phyloP scores from a whole-genome alignment of 1,284 basidiomycete species.

The Athelia psychrophila region DNA sequence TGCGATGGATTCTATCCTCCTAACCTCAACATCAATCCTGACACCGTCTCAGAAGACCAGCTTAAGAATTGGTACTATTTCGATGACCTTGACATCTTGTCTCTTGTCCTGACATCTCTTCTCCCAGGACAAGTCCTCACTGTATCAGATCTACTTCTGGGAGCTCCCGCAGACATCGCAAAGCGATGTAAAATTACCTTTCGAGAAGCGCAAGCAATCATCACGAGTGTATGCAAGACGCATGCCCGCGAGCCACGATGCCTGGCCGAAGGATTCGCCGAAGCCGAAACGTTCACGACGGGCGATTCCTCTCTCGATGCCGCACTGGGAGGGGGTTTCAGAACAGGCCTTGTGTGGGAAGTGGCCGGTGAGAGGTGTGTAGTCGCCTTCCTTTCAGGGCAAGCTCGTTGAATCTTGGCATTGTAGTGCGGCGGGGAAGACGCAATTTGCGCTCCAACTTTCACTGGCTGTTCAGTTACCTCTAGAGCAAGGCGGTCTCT shows the following conservation, averaged over 20 bases:
- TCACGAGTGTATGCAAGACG: slow-evolving; percentile 43
- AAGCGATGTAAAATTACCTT: slow-evolving; percentile 50
- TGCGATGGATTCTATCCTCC: neutral
- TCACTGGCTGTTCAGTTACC: slow-evolving; percentile 76
- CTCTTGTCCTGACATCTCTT: neutral
- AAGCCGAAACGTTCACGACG: slow-evolving; percentile 55
- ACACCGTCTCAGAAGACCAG: neutral
- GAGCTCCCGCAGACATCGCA: slow-evolving; percentile 45
- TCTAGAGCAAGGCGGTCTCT: slow-evolving; percentile 43
- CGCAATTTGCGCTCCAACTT: slow-evolving; percentile 79
- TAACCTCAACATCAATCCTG: neutral
- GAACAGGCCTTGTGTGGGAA: slow-evolving; percentile 80
- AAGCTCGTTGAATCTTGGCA: slow-evolving; percentile 4
- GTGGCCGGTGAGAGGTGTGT: slow-evolving; percentile 82
- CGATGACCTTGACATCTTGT: neutral
- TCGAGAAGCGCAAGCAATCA: slow-evolving; percentile 44
- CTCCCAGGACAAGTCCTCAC: neutral
- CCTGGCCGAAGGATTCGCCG: slow-evolving; percentile 35
- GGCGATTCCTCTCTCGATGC: slow-evolving; percentile 68
- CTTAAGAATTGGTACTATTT: neutral
- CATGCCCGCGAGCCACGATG: slow-evolving; percentile 28
- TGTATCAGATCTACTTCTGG: slow-evolving; percentile 47
- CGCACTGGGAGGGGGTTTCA: slow-evolving; percentile 71
- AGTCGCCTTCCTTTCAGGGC: slow-evolving; percentile 1
- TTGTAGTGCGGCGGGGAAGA: slow-evolving; percentile 82